Evolutionary conservation across 1,284 basidiomycete genomes (phyloP), one percentile per base, ranked within the genome.

Genomic region (Cryptococcus sp.): DNA sequence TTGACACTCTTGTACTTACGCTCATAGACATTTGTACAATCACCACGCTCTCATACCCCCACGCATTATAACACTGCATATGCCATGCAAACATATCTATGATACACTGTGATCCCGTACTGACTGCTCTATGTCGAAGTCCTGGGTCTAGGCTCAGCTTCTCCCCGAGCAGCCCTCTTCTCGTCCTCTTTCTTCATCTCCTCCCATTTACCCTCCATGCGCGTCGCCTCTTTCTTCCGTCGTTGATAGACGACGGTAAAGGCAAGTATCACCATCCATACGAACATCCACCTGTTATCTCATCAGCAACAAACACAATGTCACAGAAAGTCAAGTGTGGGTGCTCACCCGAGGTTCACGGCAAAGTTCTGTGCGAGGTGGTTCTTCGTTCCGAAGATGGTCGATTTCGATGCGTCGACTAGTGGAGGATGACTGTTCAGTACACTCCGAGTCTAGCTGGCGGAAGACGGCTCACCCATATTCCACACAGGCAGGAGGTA

Each of bases 351-450:
- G 3, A 76, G 57, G 55, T 70, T 72, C 46, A 76, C 74, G 5
- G 67, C 60, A 52, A 75, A 76, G 48, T 76, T 70, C 54, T 76
- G 73, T 3, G 60, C 62, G 5, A 74, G 57, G 57, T 76, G 75
- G 54, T 74, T 69, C 62, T 76, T 75, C 2, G 72, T 74, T 0
- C 55, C 70, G 54, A 75, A 73, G 50, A 72, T 71, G 54, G 71
- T 67, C 30, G 56, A 60, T 54, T 75, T 76, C 7, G 69, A 65
- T 15, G 67, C 64, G 47, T 73, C 72, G 30, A 75, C 67, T 67
- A 56, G 45, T 42, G 10, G 11, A 25, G 0, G 45, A 55, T 45
- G 3, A 38, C 50, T 50, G 16, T 38, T 16, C 35, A 1, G 38
- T 27, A 22, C 27, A 27, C 19, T 17, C 35, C 20, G 6, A 52